These are phyloP conservation scores for Lupinus albus DNA, from an alignment of 306 rosid genomes.

Conservation along the genomic window DNA sequence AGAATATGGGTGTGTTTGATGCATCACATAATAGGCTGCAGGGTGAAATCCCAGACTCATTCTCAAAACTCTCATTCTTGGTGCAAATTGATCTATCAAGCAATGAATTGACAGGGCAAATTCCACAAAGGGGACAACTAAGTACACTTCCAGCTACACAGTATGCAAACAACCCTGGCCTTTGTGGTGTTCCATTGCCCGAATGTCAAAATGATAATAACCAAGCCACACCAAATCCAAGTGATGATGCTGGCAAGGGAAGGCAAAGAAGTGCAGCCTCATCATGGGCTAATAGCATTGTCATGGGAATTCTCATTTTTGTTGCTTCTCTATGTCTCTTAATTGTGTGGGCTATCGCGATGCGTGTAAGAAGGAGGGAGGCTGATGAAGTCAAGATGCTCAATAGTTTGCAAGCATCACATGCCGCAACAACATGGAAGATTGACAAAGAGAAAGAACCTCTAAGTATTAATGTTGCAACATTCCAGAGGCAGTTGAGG, in stretches of 20 bases:
- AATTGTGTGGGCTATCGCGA: conserved; percentile 88
- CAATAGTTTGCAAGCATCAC: conserved; percentile 79
- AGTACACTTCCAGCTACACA: conserved; percentile 91
- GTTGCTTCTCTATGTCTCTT: conserved; percentile 77
- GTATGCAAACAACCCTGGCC: conserved; percentile 90
- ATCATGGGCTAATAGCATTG: conserved; percentile 83
- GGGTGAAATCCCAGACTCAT: conserved; percentile 92
- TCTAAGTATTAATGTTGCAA: conserved; percentile 88
- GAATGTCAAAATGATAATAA: conserved; percentile 58
- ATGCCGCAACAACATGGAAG: conserved; percentile 95
- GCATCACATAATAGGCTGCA: conserved; percentile 89
- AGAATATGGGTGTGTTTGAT: conserved; percentile 86
- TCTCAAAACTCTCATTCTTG: conserved; percentile 85
- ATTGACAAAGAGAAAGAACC: conserved; percentile 97
- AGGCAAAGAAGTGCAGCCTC: conserved; percentile 54
- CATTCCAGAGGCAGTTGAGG: conserved; percentile 92
- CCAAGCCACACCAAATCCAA: conserved; percentile 52
- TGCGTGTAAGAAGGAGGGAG: conserved; percentile 80
- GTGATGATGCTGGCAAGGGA: conserved; percentile 44
- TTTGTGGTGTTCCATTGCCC: conserved; percentile 90
- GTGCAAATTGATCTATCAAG: conserved; percentile 89
- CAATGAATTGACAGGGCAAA: conserved; percentile 86
- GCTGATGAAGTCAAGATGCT: conserved; percentile 93
- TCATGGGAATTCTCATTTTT: conserved; percentile 81
- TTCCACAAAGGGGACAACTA: conserved; percentile 87